Evolutionary conservation across 2,329 filamentous ascomycete species (phyloP).

Genomic region (Emmonsia crescens): DNA sequence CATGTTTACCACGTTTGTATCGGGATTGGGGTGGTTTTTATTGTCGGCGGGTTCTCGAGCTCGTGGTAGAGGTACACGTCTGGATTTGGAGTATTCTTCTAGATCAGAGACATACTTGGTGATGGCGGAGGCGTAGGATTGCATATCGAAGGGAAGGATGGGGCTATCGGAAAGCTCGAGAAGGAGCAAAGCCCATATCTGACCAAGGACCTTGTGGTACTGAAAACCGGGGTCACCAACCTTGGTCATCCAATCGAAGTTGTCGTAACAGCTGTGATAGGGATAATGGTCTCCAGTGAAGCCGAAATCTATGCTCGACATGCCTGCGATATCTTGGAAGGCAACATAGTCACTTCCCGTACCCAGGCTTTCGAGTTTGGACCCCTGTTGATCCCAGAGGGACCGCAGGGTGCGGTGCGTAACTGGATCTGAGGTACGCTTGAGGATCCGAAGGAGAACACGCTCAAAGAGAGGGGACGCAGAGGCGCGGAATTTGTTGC

Average conservation of each 20-base stretch:
- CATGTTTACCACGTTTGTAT: conserved; percentile 37
- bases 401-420: conserved; percentile 61
- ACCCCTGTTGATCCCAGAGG: conserved; percentile 58
- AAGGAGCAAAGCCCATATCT: conserved; percentile 71
- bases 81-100: conserved; percentile 51
- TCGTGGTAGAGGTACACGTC: conserved; percentile 30
- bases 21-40: conserved; percentile 5
- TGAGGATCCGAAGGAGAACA: conserved; percentile 60
- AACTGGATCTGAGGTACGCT: conserved; percentile 61
- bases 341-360: conserved; percentile 74
- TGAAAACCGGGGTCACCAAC: conserved; percentile 72
- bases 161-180: conserved; percentile 74
- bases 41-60: conserved; percentile 1
- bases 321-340: conserved; percentile 86
- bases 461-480: conserved; percentile 72
- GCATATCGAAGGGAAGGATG: conserved; percentile 71
- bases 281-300: conserved; percentile 61
- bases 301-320: conserved; percentile 72
- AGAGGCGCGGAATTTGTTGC: conserved; percentile 61
- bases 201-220: conserved; percentile 68
- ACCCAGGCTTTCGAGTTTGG: conserved; percentile 56
- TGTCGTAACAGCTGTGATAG: conserved; percentile 79
- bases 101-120: conserved; percentile 56
- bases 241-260: conserved; percentile 70
- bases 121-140: conserved; percentile 58